phyloP scores from a whole-genome alignment of 1,139 yeast species.

The Sugiyamaella xylanicola region DNA sequence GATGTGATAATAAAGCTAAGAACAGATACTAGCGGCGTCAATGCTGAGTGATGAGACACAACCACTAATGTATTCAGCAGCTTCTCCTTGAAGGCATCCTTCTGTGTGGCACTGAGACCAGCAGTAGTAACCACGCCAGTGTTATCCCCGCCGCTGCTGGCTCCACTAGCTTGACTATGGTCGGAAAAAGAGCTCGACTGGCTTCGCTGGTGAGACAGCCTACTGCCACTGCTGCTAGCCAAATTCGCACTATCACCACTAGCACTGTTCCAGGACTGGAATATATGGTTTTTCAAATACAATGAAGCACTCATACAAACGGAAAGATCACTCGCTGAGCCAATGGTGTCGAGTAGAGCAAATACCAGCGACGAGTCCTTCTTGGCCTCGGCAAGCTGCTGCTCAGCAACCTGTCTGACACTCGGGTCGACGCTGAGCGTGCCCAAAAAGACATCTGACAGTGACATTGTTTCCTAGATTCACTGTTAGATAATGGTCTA shows the following conservation, averaged over 20 bases:
- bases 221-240: background rate
- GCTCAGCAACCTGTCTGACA: constrained; percentile 24
- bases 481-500: no score
- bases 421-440: constrained; percentile 23
- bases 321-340: constrained; percentile 8
- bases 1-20: constrained; percentile 18
- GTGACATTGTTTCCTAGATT: no score
- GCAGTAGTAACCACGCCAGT: background rate
- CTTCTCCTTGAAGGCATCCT: constrained; percentile 14
- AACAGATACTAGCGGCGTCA: constrained; percentile 19
- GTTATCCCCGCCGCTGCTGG: background rate
- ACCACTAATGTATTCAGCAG: constrained; percentile 19
- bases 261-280: constrained; percentile 5
- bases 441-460: constrained; percentile 21
- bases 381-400: constrained; percentile 15
- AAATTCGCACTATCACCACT: background rate
- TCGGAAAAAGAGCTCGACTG: background rate
- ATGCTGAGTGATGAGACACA: constrained; percentile 13
- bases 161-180: background rate
- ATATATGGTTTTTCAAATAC: constrained; percentile 24
- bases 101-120: background rate
- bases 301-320: constrained; percentile 24
- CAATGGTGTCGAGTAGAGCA: constrained; percentile 22
- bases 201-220: background rate
- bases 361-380: constrained; percentile 16